Evolutionary conservation across 2,329 filamentous ascomycete genomes (phyloP).

Genomic region (Pseudogymnoascus sp.): DNA sequence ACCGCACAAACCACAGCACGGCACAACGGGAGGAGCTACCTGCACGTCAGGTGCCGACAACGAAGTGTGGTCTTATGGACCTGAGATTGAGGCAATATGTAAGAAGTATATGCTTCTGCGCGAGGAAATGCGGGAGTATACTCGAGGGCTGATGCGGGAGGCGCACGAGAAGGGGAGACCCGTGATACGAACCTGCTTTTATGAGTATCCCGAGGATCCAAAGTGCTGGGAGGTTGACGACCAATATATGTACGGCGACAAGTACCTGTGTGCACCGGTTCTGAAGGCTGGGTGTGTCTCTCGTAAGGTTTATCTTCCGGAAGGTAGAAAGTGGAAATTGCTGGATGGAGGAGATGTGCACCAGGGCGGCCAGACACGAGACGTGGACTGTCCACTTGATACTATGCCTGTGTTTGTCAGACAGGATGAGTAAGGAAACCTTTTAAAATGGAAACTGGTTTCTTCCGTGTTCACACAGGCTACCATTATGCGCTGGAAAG

Average conservation of each 20-base stretch:
- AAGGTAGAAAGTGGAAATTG: constrained; percentile 36
- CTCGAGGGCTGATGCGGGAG: constrained; percentile 48
- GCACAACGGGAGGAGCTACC: constrained; percentile 17
- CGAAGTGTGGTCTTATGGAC: constrained; percentile 60
- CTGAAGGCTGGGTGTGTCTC: constrained; percentile 39
- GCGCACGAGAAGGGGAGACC: constrained; percentile 53
- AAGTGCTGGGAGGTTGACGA: constrained; percentile 49
- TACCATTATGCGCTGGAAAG: not conserved
- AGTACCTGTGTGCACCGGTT: constrained; percentile 52
- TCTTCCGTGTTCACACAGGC: not conserved
- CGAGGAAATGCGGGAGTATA: constrained; percentile 52
- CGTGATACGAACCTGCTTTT: constrained; percentile 55
- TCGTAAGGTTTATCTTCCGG: constrained; percentile 46
- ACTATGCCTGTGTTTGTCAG: constrained; percentile 39
- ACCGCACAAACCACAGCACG: constrained; percentile 41
- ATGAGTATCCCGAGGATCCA: constrained; percentile 51
- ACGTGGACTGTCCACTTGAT: constrained; percentile 37
- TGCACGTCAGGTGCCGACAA: constrained; percentile 42
- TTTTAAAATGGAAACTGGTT: not conserved
- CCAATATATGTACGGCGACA: constrained; percentile 57
- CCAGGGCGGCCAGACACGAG: constrained; percentile 34
- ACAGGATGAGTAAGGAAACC: not conserved
- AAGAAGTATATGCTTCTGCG: constrained; percentile 50
- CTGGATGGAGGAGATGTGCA: constrained; percentile 30
- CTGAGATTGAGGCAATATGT: constrained; percentile 52